phyloP scores from a whole-genome alignment of 176 grass and related monocot species.

The Cenchrus americanus region DNA sequence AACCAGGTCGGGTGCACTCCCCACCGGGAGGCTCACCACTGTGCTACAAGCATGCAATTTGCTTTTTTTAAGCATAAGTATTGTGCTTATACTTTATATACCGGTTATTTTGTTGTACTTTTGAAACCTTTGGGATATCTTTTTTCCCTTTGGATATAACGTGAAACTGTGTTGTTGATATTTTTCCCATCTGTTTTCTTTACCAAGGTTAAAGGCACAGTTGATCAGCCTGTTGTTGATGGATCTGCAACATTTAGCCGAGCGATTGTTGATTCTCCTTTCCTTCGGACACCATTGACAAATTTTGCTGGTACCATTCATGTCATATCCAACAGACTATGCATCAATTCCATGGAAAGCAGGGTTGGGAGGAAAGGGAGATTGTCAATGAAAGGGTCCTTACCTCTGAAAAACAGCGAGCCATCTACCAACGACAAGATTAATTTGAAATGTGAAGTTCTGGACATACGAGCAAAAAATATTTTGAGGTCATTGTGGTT shows the following conservation, averaged over 20 bases:
- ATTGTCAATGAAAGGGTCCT: conserved; percentile 87
- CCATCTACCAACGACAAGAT: conserved; percentile 78
- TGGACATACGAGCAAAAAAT: conserved; percentile 94
- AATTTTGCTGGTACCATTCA: conserved; percentile 84
- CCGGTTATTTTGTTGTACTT: conserved; percentile 27
- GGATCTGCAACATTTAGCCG: conserved; percentile 95
- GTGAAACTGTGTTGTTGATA: conserved; percentile 24
- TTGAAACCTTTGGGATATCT: not conserved
- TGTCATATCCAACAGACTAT: conserved; percentile 85
- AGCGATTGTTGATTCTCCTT: conserved; percentile 83
- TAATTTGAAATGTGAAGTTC: conserved; percentile 99
- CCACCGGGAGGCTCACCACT: no score
- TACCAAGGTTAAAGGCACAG: conserved; percentile 89
- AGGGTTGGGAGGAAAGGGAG: conserved; percentile 93
- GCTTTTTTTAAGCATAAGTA: conserved; percentile 15
- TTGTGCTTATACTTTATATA: conserved; percentile 11
- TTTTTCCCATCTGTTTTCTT: conserved; percentile 27
- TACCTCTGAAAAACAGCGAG: conserved; percentile 83
- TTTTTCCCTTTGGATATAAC: conserved; percentile 16
- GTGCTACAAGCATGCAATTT: no score
- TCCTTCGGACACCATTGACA: conserved; percentile 80
- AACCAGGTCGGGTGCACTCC: no score
- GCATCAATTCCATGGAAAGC: conserved; percentile 89
- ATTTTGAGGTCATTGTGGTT: conserved; percentile 70
- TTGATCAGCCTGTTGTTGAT: conserved; percentile 95